Evolutionary conservation across 1,284 basidiomycete genomes (phyloP), one percentile per base, ranked within the genome.

Genomic region (Trichosporon faecale): DNA sequence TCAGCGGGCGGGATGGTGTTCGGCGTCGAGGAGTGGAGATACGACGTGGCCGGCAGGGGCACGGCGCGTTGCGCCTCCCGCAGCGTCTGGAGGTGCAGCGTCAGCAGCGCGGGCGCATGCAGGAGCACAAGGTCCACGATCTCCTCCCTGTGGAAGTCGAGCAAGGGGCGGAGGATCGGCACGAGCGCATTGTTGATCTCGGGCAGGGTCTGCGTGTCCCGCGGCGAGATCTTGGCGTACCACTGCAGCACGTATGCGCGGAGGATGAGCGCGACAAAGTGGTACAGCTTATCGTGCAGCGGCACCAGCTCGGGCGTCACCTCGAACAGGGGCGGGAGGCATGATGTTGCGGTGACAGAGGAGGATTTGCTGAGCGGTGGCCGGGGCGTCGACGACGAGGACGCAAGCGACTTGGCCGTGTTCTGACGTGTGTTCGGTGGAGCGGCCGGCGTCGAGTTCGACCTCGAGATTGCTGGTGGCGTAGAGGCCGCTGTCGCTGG

Each of bases 171-270:
- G 63, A 79, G 73, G 21, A 78, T 35, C 16, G 70, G 69, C 6
- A 65, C 70, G 7, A 74, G 18, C 12, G 64, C 67, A 16, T 29
- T 8, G 60, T 65, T 72, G 49, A 74, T 67, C 3, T 60, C 49
- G 2, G 73, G 73, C 6, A 74, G 65, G 16, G 70, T 44, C 7
- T 74, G 65, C 12, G 74, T 72, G 63, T 82, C 79, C 29, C 77
- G 72, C n/a, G 78, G 78, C 8, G 78, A 76, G 64, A 83, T 71
- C 16, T 73, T 71, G 21, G 70, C 65, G 69, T 82, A 83, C 82
- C 82, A 83, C 64, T 72, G 71, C 29, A 71, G 70, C 21, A 81
- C 71, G 70, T 79, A 80, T 18, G 76, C 78, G 35, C 80, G 76
- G 40, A 74, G 69, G 0, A 69, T 61, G 49, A 74, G 71, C 14